Base-by-base conservation (phyloP, 192 early-diverging fungal species). In the Phycomyces blakesleeanus region DNA sequence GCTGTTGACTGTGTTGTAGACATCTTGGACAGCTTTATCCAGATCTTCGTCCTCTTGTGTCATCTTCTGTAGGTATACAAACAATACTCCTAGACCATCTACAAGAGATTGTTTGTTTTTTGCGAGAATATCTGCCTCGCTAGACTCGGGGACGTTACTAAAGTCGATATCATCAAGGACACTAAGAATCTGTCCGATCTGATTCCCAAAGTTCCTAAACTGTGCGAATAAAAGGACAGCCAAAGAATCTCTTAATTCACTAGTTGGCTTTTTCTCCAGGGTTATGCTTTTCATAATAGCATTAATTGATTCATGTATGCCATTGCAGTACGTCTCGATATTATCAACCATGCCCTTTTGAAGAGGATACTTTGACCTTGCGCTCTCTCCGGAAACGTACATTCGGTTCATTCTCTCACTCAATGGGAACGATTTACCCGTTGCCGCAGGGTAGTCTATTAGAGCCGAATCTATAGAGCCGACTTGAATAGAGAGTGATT, bases 401-500 rank as follows among this genome's bases (percentile, higher is more conserved):
- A 34, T 34, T 34, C 29, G 29, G 10, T 11, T 49, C 47, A 49
- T 49, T 15, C 20, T 49, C 3, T 49, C 20, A 49, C 14, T 49
- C 20, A 20, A 15, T 2, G 47, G 14, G 4, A 14, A 41, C 10
- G 26, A 38, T 5, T 37, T 25, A 0, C 37, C 4, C n/a, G n/a
- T n/a, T n/a, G n/a, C n/a, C n/a, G n/a, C n/a, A 20, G 27, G 34
- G 15, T 58, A 38, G n/a, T 63, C 68, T 25, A 80, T 57, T 18
- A 77, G 71, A 11, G 75, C 71, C 4, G 80, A 73, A 49, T 82
- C 80, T 2, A 79, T 74, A 26, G 78, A 72, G 7, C 66, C 69
- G 1, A 82, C 73, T 0, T 56, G 37, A 21, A 82, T 63, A 22
- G 67, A 67, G 10, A 70, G 51, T 10, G 51, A 67, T 47, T 78